Percentiles rank a stretch among this genome's conserved stretches.
Evolutionary conservation across 192 early-diverging fungal species (phyloP).

Genomic region (Geranomyces variabilis): DNA sequence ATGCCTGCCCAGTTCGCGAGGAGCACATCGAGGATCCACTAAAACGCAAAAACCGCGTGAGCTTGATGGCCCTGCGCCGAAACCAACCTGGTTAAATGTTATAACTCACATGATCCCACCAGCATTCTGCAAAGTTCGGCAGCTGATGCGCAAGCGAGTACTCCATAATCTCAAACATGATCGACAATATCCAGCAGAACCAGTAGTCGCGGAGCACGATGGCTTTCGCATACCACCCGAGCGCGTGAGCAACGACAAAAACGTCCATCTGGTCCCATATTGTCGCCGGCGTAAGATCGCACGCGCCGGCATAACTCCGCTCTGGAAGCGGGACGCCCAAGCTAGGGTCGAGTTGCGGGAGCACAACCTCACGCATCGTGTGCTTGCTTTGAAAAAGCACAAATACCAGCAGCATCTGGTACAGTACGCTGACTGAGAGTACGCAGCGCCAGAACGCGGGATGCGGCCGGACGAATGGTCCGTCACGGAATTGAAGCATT

Average conservation of each 20-base stretch:
- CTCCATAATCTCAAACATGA: constrained; percentile 95
- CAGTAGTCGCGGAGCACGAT: constrained; percentile 92
- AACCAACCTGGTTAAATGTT: too few species aligned
- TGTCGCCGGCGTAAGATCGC: constrained; percentile 77
- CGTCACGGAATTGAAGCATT: constrained; percentile 88
- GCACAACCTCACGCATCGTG: constrained; percentile 72
- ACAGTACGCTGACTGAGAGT: constrained; percentile 80
- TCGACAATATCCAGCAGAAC: constrained; percentile 94
- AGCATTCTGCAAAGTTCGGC: constrained; percentile 97
- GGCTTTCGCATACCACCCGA: constrained; percentile 95
- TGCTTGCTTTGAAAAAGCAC: constrained; percentile 90
- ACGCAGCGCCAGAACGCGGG: constrained; percentile 92
- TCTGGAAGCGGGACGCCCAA: constrained; percentile 86
- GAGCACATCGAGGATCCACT: constrained; percentile 94
- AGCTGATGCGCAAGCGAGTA: constrained; percentile 95
- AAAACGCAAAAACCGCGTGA: not conserved
- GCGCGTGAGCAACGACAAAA: constrained; percentile 89
- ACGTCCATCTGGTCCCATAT: constrained; percentile 85
- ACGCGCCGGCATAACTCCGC: constrained; percentile 88
- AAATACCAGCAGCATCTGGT: constrained; percentile 88
- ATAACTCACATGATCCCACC: constrained; percentile 95
- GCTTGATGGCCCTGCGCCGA: too few species aligned
- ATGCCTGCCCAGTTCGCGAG: constrained; percentile 93
- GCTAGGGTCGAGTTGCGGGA: constrained; percentile 77
- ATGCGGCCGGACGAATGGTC: constrained; percentile 92